These are phyloP conservation scores for Lachnellula occidentalis DNA, from an alignment of 2,329 filamentous ascomycete species.

Conservation along the genomic window DNA sequence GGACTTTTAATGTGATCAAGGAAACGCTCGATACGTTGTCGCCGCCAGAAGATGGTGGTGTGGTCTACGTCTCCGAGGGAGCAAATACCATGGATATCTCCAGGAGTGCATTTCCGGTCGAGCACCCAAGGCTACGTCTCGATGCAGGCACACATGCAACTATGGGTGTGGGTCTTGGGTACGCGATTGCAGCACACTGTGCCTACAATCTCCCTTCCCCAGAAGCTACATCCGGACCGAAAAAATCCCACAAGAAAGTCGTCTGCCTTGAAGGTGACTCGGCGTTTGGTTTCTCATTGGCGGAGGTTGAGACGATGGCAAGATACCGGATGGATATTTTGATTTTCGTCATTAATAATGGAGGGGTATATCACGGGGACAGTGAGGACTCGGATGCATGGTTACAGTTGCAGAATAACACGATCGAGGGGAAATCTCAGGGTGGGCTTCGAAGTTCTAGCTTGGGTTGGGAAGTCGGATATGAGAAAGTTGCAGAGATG, in stretches of 20 bases:
- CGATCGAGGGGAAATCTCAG: constrained; percentile 20
- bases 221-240: constrained; percentile 31
- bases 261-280: constrained; percentile 51
- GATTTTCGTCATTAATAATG: constrained; percentile 52
- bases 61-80: constrained; percentile 53
- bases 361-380: constrained; percentile 45
- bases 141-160: constrained; percentile 55
- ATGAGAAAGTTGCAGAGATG: constrained; percentile 50
- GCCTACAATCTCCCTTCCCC: constrained; percentile 44
- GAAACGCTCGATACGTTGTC: constrained; percentile 41
- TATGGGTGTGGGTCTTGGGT: constrained; percentile 54
- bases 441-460: constrained; percentile 42
- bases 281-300: constrained; percentile 49
- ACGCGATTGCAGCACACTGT: constrained; percentile 50
- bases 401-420: constrained; percentile 39
- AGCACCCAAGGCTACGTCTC: constrained; percentile 48
- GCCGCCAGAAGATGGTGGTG: constrained; percentile 39
- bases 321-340: constrained; percentile 48
- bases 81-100: constrained; percentile 59
- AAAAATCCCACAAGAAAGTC: constrained; percentile 41
- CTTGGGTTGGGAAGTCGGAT: constrained; percentile 48
- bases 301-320: constrained; percentile 52
- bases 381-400: constrained; percentile 36
- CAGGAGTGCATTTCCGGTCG: constrained; percentile 47
- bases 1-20: constrained; percentile 48